phyloP scores from a whole-genome alignment of 768 basidiomycete genomes.

The Gelatoporia subvermispora region DNA sequence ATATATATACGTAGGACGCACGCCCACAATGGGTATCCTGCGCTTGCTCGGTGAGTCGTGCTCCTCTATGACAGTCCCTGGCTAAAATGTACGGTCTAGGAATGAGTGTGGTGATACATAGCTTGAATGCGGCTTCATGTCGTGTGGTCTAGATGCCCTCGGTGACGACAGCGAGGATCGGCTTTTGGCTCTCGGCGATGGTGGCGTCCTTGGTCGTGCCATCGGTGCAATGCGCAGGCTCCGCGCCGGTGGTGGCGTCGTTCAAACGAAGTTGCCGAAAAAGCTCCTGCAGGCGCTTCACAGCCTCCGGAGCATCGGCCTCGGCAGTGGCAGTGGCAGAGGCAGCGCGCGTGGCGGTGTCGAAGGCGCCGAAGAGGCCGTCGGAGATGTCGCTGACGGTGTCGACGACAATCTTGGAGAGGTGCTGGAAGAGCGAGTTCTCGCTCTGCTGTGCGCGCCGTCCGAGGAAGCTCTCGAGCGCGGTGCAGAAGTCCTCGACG shows the following conservation, averaged over 20 bases:
- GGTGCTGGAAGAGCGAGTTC: constrained; percentile 44
- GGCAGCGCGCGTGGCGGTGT: background rate
- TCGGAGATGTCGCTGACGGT: constrained; percentile 34
- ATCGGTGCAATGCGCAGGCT: background rate
- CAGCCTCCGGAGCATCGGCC: constrained; percentile 41
- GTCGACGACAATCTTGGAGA: constrained; percentile 42
- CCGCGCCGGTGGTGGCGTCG: background rate
- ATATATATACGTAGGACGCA: background rate
- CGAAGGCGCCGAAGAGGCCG: constrained; percentile 19
- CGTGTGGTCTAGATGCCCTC: background rate
- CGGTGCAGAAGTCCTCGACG: constrained; percentile 54
- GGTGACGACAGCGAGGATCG: background rate
- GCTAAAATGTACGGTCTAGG: background rate
- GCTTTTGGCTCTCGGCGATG: background rate
- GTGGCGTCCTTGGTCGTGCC: background rate
- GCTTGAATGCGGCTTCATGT: background rate
- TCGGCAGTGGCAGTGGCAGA: constrained; percentile 5
- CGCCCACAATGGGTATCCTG: background rate
- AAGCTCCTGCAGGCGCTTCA: constrained; percentile 42
- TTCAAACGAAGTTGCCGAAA: constrained; percentile 38
- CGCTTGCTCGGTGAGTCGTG: background rate
- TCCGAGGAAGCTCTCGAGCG: constrained; percentile 52
- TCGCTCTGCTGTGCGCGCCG: constrained; percentile 43
- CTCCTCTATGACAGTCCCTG: background rate
- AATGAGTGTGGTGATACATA: background rate